These are phyloP conservation scores for Suillus bovinus DNA, from an alignment of 768 basidiomycete genomes.

Conservation along the genomic window DNA sequence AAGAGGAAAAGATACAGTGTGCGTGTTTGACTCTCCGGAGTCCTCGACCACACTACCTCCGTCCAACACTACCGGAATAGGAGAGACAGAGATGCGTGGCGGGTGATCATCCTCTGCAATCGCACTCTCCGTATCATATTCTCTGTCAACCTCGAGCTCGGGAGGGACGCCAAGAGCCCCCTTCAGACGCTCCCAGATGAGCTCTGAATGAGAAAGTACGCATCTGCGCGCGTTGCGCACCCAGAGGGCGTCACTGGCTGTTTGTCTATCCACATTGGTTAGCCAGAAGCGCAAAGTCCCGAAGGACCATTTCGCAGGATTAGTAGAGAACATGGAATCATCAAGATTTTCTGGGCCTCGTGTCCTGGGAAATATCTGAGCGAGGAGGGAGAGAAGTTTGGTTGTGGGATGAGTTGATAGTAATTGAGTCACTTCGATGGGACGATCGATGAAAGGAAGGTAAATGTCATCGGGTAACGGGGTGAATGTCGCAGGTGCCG, in stretches of 20 bases:
- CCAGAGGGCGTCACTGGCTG: slow-evolving; percentile 73
- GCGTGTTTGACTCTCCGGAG: background rate
- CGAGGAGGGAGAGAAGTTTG: slow-evolving; percentile 70
- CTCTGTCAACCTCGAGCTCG: slow-evolving; percentile 61
- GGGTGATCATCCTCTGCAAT: slow-evolving; percentile 37
- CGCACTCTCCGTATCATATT: slow-evolving; percentile 36
- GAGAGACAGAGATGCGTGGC: slow-evolving; percentile 16
- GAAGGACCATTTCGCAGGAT: slow-evolving; percentile 74
- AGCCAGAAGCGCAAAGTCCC: slow-evolving; percentile 69
- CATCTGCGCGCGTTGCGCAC: slow-evolving; percentile 71
- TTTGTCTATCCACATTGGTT: slow-evolving; percentile 58
- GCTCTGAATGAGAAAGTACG: slow-evolving; percentile 73
- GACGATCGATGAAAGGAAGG: slow-evolving; percentile 85
- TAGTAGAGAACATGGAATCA: slow-evolving; percentile 38
- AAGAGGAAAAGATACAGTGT: background rate
- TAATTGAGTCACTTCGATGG: slow-evolving; percentile 70
- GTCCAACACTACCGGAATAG: slow-evolving; percentile 27
- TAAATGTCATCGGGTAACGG: slow-evolving; percentile 74
- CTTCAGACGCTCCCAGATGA: slow-evolving; percentile 91
- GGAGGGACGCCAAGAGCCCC: slow-evolving; percentile 86
- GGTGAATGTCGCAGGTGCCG: slow-evolving; percentile 63
- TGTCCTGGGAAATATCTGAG: slow-evolving; percentile 60
- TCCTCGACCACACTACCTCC: background rate
- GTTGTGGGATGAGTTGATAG: slow-evolving; percentile 65
- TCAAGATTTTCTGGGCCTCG: slow-evolving; percentile 29